Evolutionary conservation across 768 basidiomycete species (phyloP).

Genomic region (Tulasnella sp.): DNA sequence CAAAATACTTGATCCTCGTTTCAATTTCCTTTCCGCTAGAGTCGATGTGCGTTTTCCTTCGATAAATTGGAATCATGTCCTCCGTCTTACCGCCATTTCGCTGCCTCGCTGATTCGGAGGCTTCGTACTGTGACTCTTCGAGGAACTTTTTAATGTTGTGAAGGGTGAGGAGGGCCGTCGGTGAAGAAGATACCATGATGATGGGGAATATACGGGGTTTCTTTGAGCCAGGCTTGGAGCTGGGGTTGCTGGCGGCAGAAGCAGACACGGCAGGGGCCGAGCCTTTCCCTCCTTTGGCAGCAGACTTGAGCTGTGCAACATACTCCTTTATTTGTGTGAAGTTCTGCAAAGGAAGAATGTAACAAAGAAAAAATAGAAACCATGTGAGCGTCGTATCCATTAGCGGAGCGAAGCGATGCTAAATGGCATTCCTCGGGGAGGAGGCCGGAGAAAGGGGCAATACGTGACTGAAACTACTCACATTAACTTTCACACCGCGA

Average conservation of each 20-base stretch:
- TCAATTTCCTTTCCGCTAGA: slow-evolving; percentile 53
- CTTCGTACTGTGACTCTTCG: slow-evolving; percentile 82
- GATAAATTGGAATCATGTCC: slow-evolving; percentile 82
- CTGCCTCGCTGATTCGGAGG: slow-evolving; percentile 60
- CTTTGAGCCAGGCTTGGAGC: slow-evolving; percentile 44
- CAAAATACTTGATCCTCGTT: slow-evolving; percentile 54
- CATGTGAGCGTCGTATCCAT: background rate
- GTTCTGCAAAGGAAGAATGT: slow-evolving; percentile 47
- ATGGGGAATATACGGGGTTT: slow-evolving; percentile 86
- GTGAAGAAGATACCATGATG: slow-evolving; percentile 94
- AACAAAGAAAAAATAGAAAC: background rate
- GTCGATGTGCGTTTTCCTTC: slow-evolving; percentile 61
- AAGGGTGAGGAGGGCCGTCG: slow-evolving; percentile 94
- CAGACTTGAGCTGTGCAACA: slow-evolving; percentile 61
- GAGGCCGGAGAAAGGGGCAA: background rate
- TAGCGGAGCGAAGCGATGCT: background rate
- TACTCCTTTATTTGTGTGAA: slow-evolving; percentile 60
- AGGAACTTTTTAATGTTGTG: slow-evolving; percentile 93
- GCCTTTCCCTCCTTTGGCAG: slow-evolving; percentile 43
- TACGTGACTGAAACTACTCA: slow-evolving; percentile 34
- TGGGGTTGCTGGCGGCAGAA: background rate
- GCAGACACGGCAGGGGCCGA: slow-evolving; percentile 30
- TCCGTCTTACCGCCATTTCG: slow-evolving; percentile 54
- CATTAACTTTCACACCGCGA: slow-evolving; percentile 75
- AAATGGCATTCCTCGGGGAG: background rate